These are phyloP conservation scores for Paramecium sexaurelia DNA, from an alignment of 73 alveolate genomes.

Conservation along the genomic window DNA sequence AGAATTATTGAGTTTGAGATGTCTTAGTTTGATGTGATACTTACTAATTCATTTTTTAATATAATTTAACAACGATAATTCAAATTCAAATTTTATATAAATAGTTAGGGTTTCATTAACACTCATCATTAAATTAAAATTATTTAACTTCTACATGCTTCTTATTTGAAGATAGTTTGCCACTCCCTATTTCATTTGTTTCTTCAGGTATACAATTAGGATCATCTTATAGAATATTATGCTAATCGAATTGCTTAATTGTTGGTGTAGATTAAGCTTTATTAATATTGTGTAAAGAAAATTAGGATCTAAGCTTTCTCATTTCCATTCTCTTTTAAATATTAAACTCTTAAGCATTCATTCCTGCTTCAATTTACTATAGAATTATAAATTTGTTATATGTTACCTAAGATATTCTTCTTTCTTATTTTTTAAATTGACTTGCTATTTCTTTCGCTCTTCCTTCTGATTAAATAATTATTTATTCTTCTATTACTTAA, in stretches of 20 bases:
- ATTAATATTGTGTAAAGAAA: not conserved
- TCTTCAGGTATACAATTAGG: not conserved
- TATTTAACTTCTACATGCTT: not conserved
- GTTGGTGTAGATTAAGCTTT: not conserved
- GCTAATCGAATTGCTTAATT: not conserved
- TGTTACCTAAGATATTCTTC: not conserved
- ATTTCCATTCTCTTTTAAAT: not conserved
- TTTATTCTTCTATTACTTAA: not conserved
- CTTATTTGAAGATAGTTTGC: not conserved
- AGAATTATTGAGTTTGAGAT: not conserved
- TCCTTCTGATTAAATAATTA: not conserved
- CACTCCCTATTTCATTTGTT: not conserved
- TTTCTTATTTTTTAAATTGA: not conserved
- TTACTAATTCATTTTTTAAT: not conserved
- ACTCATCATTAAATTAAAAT: not conserved
- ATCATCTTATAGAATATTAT: not conserved
- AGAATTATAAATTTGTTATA: not conserved
- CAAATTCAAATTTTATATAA: constrained; percentile 43
- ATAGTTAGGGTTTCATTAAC: not conserved
- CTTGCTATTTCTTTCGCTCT: not conserved
- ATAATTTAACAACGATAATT: constrained; percentile 33
- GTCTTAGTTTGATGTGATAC: not conserved
- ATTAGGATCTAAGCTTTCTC: not conserved
- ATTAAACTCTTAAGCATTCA: not conserved
- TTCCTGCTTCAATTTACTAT: constrained; percentile 3